A percentile compares a stretch with the other conserved stretches of the same genome.
Conservation (phyloP, 2,329 filamentous ascomycete genomes). For the Cercospora berteroae region DNA sequence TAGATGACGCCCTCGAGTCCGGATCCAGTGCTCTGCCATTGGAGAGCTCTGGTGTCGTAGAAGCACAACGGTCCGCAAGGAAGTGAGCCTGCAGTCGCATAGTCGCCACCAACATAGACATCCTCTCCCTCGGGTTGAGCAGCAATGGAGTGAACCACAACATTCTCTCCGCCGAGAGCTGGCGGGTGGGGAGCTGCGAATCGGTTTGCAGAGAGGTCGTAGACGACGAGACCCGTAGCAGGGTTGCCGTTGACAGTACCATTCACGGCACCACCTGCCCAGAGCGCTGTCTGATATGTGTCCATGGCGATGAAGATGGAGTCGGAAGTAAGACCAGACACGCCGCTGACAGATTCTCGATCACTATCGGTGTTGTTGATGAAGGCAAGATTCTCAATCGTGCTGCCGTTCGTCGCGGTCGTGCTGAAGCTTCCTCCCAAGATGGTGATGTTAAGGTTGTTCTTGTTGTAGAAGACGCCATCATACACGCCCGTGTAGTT, state of each 20-base stretch:
- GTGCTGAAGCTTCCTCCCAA: constrained; percentile 84
- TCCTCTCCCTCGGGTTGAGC: constrained; percentile 67
- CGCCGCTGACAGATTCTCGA: constrained; percentile 43
- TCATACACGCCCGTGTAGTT: constrained; percentile 68
- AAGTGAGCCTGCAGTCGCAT: constrained; percentile 77
- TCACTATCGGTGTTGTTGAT: constrained; percentile 70
- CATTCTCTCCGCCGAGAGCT: constrained; percentile 65
- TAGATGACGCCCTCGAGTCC: constrained; percentile 69
- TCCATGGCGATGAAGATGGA: constrained; percentile 75
- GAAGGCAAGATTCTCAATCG: constrained; percentile 76
- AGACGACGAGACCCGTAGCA: constrained; percentile 74
- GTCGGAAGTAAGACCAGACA: constrained; percentile 69
- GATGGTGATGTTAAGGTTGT: constrained; percentile 75
- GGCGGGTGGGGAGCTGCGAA: constrained; percentile 70
- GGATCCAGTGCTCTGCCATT: constrained; percentile 78
- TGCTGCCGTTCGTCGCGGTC: constrained; percentile 64
- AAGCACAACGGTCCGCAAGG: constrained; percentile 79
- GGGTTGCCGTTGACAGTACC: constrained; percentile 63
- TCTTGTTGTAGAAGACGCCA: constrained; percentile 72
- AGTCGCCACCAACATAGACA: constrained; percentile 83
- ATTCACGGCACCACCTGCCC: constrained; percentile 75
- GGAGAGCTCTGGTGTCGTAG: constrained; percentile 66
- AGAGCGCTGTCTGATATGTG: constrained; percentile 66
- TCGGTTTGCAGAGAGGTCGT: constrained; percentile 65
- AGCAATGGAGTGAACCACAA: constrained; percentile 73